Conservation (phyloP, 2,329 filamentous ascomycete genomes). For the Aureobasidium zeae region DNA sequence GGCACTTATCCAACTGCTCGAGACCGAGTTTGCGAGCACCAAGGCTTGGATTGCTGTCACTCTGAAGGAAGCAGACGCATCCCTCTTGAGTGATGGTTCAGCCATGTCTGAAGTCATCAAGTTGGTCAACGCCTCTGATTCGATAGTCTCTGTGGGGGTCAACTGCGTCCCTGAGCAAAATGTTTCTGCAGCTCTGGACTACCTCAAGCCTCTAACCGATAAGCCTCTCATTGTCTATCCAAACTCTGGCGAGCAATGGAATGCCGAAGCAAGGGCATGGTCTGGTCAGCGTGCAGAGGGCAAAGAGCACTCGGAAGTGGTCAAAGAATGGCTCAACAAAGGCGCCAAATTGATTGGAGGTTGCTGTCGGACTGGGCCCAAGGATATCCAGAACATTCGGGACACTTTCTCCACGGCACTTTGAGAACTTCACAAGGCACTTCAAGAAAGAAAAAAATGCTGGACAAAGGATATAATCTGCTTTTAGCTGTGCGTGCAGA, state of each 20-base stretch:
- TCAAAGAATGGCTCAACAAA: constrained; percentile 27
- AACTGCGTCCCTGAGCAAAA: constrained; percentile 36
- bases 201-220: constrained; percentile 25
- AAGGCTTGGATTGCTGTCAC: constrained; percentile 38
- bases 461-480: too few relatives aligned
- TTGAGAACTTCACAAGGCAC: too few relatives aligned
- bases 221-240: constrained; percentile 35
- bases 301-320: constrained; percentile 23
- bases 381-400: constrained; percentile 31
- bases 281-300: constrained; percentile 21
- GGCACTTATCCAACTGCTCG: constrained; percentile 33
- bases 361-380: constrained; percentile 39
- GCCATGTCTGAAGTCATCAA: constrained; percentile 27
- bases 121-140: constrained; percentile 24
- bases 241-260: constrained; percentile 40
- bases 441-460: too few relatives aligned
- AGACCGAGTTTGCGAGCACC: constrained; percentile 29
- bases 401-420: too few relatives aligned
- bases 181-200: constrained; percentile 28
- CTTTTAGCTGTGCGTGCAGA: too few relatives aligned
- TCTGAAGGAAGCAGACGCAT: constrained; percentile 24
- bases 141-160: constrained; percentile 37
- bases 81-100: constrained; percentile 36
- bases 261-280: constrained; percentile 33
- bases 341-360: constrained; percentile 39